Percentiles rank a stretch among this genome's conserved stretches.
These are phyloP conservation scores for Chrysopogon serrulatus DNA, from an alignment of 176 grass and related monocot species.

Conservation along the genomic window DNA sequence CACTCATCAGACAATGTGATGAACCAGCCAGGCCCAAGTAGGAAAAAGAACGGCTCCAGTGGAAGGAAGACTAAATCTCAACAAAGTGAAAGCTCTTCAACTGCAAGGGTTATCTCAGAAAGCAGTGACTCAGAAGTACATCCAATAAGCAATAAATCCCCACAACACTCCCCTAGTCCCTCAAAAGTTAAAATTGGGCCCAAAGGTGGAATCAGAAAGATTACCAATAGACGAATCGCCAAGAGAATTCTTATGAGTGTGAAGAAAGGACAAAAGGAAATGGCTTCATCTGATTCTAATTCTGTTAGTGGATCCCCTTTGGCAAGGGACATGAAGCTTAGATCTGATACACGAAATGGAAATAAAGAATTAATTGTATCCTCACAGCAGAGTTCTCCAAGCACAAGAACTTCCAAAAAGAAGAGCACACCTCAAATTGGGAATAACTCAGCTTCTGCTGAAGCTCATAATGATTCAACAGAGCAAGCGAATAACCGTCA, in stretches of 20 bases:
- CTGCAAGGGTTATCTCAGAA: constrained; percentile 69
- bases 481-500: constrained; percentile 41
- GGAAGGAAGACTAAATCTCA: constrained; percentile 77
- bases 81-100: constrained; percentile 80
- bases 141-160: constrained; percentile 44
- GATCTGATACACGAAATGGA: constrained; percentile 50
- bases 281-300: constrained; percentile 48
- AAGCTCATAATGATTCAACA: constrained; percentile 51
- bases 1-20: constrained; percentile 38
- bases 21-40: constrained; percentile 40
- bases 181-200: constrained; percentile 52
- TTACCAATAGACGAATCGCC: constrained; percentile 71
- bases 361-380: constrained; percentile 62
- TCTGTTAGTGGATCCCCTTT: constrained; percentile 53
- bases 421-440: constrained; percentile 38
- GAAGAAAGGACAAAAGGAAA: constrained; percentile 71
- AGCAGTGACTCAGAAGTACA: constrained; percentile 82
- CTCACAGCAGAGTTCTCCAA: constrained; percentile 50
- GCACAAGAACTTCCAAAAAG: constrained; percentile 52
- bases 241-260: constrained; percentile 74
- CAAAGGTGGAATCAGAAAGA: constrained; percentile 65
- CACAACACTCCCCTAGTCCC: constrained; percentile 31
- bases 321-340: constrained; percentile 69
- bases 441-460: constrained; percentile 39
- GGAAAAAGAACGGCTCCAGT: constrained; percentile 57